Base-by-base conservation (phyloP, 2,329 filamentous ascomycete genomes). In the Phialophora tarda region DNA sequence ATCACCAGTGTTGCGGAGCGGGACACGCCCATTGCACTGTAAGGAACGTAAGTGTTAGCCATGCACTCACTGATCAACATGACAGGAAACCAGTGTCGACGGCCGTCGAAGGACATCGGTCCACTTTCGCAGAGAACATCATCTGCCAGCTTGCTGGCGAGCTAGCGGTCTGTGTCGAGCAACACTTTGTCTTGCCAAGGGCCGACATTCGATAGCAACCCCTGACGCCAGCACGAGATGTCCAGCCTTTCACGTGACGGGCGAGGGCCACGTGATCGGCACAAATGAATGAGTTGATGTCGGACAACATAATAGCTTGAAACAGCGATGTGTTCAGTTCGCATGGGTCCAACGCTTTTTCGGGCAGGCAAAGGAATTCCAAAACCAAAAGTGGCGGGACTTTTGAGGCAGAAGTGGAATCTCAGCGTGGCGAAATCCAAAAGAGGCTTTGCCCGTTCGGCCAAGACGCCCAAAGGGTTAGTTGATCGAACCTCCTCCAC, bases 11-110 rank as follows among this genome's bases (percentile, higher is more conserved):
- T 89, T 71, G 94, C 91, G 56, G 94, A 98, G 66, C 95, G 91
- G 38, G 93, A 97, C 80, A 96, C 96, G 61, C 95, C 95, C 88
- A 97, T 97, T 24, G 93, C 94, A 84, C 95, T 97, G 80, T 85
- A 83, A 10, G 59, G 66, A 54, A 68, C 67, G 65, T 21, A n/a
- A 44, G 38, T 70, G 59, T 61, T 53, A 61, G 59, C 32, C 21
- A 59, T 24, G 38, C 41, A 26, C 17, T 2, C 12, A 50, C 4
- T n/a, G 11, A 24, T 26, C 11, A 24, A 23, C 26, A 28, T 26
- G 24, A 4, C 48, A 4, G 14, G 34, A 17, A 41, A 41, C 5
- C 14, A 41, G 14, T 17, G 34, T 41, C 34, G 34, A 41, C 14
- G 14, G 5, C 17, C 12, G 34, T 41, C 34, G 5, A 17, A 17